Base-by-base conservation (phyloP, 2,329 filamentous ascomycete species). In the Fusarium mundagurra region DNA sequence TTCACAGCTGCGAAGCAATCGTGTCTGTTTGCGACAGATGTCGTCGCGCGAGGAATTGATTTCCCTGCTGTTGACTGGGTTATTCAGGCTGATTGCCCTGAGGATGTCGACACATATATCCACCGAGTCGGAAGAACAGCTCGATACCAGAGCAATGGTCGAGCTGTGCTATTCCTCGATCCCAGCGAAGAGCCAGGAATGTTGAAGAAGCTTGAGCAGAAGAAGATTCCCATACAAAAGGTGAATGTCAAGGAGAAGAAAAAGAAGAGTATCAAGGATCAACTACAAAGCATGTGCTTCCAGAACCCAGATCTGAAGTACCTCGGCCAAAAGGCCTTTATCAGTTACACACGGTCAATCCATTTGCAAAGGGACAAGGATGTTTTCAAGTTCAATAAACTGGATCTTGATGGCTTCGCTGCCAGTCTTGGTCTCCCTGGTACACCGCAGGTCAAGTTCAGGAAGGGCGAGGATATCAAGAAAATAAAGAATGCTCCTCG, bases 61-160 rank as follows among this genome's bases (percentile, higher is more conserved):
- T 98, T 99, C 80, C 96, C 96, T 0, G 92, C 95, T 7, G 96
- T 99, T 0, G 96, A 99, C 82, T 99, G 96, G 93, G 96, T 99
- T 10, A 94, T 99, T n/a, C 96, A 99, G 81, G 89, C 94, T n/a
- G 96, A 99, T 82, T 97, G 94, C 75, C 96, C 96, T 0, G 96
- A 99, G 82, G 96, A 99, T 81, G 93, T 94, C 8, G 96, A 98
- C 79, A 99, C 96, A 0, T 99, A 99, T 79, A 98, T 99, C 76
- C 96, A 99, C 83, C 91, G 96, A 67, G 96, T 98, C 9, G 96
- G 96, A 4, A 91, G 96, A 36, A 98, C 96, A 24, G 96, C 96
- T n/a, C 90, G 96, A 29, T 98, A 97, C 82, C 92, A 98, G 78
- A 92, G 93, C 73, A 91, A 94, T 61, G 96, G 96, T 13, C 91